Percentiles rank a stretch among this genome's conserved stretches.
These are phyloP conservation scores for Purpureocillium takamizusanense DNA, from an alignment of 2,329 filamentous ascomycete species.

Conservation along the genomic window DNA sequence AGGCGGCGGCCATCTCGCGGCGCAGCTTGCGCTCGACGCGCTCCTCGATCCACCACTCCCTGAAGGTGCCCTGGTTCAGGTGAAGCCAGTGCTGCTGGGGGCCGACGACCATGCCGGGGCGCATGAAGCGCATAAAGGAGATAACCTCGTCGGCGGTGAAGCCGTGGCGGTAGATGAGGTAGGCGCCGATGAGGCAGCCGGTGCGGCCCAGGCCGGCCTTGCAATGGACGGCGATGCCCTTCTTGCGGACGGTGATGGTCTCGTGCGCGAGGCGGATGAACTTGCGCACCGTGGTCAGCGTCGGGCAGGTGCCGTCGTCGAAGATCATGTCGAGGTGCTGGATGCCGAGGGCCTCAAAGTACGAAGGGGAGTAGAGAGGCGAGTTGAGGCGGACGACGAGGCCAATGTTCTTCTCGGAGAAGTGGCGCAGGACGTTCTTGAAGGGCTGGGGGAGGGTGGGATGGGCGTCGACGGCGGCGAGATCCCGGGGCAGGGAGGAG, in stretches of 20 bases:
- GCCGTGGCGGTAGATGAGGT: slow-evolving; percentile 92
- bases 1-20: slow-evolving; percentile 47
- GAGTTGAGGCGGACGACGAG: slow-evolving; percentile 94
- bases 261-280: slow-evolving; percentile 94
- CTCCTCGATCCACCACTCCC: slow-evolving; percentile 97
- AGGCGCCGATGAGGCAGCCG: slow-evolving; percentile 92
- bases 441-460: slow-evolving; percentile 74
- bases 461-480: slow-evolving; percentile 62
- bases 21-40: slow-evolving; percentile 62
- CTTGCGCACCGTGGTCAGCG: slow-evolving; percentile 78
- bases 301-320: slow-evolving; percentile 92
- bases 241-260: slow-evolving; percentile 83
- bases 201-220: slow-evolving; percentile 94
- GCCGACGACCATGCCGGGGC: slow-evolving; percentile 96
- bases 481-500: slow-evolving; percentile 62
- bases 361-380: slow-evolving; percentile 90
- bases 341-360: slow-evolving; percentile 91
- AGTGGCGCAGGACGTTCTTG: slow-evolving; percentile 92
- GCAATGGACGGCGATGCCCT: slow-evolving; percentile 95
- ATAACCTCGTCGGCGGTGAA: slow-evolving; percentile 98
- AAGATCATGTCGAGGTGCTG: slow-evolving; percentile 99
- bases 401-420: slow-evolving; percentile 78
- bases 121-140: slow-evolving; percentile 98
- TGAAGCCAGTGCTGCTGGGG: slow-evolving; percentile 99
- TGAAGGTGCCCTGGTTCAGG: slow-evolving; percentile 90